Conservation (phyloP, 2,329 filamentous ascomycete species). For the Sporothrix pallida region DNA sequence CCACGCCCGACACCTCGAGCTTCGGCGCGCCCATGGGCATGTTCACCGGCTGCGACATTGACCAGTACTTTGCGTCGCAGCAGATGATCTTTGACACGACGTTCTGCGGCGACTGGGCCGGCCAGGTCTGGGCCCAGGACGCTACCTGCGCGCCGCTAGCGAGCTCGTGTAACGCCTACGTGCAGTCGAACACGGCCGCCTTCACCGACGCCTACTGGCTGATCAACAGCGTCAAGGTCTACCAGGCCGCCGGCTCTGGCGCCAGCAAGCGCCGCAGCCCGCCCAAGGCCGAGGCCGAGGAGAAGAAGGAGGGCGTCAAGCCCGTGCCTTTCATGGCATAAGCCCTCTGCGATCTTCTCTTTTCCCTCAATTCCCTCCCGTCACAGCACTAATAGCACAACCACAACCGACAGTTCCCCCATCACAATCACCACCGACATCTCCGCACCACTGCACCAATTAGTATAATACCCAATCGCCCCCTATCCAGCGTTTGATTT, state of each 20-base stretch:
- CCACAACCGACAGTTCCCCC: not conserved
- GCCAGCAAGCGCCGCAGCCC: constrained; percentile 24
- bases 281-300: not conserved
- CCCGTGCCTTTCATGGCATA: constrained; percentile 33
- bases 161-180: constrained; percentile 72
- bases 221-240: constrained; percentile 74
- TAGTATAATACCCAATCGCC: constrained; percentile 2
- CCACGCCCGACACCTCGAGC: constrained; percentile 65
- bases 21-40: constrained; percentile 73
- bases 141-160: constrained; percentile 65
- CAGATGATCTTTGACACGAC: constrained; percentile 81
- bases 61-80: constrained; percentile 71
- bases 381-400: not conserved
- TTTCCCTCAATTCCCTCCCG: not conserved
- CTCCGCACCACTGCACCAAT: not conserved
- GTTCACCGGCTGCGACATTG: constrained; percentile 76
- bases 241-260: constrained; percentile 44
- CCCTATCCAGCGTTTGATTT: not conserved
- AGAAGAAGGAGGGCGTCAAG: constrained; percentile 18
- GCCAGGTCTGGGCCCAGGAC: constrained; percentile 66
- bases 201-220: constrained; percentile 79
- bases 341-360: not conserved
- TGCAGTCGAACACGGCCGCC: constrained; percentile 69
- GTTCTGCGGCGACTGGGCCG: constrained; percentile 90
- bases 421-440: not conserved